Evolutionary conservation across 2,329 filamentous ascomycete species (phyloP).

Genomic region (Beauveria bassiana): DNA sequence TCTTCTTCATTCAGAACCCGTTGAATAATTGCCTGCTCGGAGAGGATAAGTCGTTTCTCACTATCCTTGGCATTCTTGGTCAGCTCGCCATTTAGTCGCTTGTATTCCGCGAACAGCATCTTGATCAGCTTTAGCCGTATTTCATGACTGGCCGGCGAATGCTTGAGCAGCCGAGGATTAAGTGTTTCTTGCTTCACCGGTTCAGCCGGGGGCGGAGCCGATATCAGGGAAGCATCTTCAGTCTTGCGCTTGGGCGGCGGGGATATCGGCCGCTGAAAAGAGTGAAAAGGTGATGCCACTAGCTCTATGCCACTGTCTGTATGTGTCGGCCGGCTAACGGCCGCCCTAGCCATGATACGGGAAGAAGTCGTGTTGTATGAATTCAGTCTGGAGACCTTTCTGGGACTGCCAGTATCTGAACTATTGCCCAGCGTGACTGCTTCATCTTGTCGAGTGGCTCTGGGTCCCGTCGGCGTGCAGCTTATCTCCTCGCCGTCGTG

Average conservation of each 20-base stretch:
- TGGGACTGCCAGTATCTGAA: background rate
- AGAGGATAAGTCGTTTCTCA: slow-evolving; percentile 44
- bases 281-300: background rate
- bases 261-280: background rate
- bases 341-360: background rate
- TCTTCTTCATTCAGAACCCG: slow-evolving; percentile 73
- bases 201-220: slow-evolving; percentile 8
- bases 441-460: background rate
- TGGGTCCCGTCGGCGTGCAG: background rate
- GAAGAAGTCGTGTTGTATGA: background rate
- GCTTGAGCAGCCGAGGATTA: slow-evolving; percentile 58
- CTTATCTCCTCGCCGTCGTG: slow-evolving; percentile 27
- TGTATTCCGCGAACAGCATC: slow-evolving; percentile 52
- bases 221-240: background rate
- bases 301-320: background rate
- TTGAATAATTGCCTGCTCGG: slow-evolving; percentile 59
- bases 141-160: slow-evolving; percentile 48
- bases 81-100: slow-evolving; percentile 58
- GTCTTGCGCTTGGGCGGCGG: slow-evolving; percentile 6
- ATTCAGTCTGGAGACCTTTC: background rate
- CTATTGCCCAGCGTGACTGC: background rate
- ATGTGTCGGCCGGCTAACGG: background rate
- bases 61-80: slow-evolving; percentile 41
- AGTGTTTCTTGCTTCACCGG: slow-evolving; percentile 42
- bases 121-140: slow-evolving; percentile 51